phyloP scores from a whole-genome alignment of 192 early-diverging fungal species.

The Diversispora eburnea region DNA sequence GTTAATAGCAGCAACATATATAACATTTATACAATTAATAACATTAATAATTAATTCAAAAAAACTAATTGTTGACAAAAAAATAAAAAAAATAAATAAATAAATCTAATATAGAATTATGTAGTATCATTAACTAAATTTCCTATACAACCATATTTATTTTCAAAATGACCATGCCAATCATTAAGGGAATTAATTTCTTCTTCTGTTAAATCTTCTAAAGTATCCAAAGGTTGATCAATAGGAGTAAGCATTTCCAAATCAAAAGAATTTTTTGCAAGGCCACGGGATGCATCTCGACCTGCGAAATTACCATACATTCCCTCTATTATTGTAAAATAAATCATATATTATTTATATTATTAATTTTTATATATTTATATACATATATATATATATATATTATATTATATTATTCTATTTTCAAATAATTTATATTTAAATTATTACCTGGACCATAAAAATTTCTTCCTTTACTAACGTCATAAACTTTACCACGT shows the following conservation, averaged over 20 bases:
- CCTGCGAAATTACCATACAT: slow-evolving; percentile 97
- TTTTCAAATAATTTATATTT: too few relatives aligned
- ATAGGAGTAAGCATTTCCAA: slow-evolving; percentile 62
- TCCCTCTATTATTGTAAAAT: slow-evolving; percentile 52
- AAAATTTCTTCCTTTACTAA: slow-evolving; percentile 73
- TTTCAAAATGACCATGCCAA: slow-evolving; percentile 77
- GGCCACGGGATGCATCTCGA: slow-evolving; percentile 90
- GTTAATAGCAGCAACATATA: too few relatives aligned
- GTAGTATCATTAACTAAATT: slow-evolving; percentile 46
- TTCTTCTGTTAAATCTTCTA: slow-evolving; percentile 70
- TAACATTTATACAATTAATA: too few relatives aligned
- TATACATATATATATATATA: too few relatives aligned
- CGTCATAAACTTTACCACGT: slow-evolving; percentile 87
- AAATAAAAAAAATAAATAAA: too few relatives aligned
- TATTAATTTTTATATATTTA: too few relatives aligned
- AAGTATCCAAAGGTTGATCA: slow-evolving; percentile 71
- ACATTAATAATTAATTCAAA: too few relatives aligned
- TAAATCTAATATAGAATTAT: too few relatives aligned
- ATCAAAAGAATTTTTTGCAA: slow-evolving; percentile 87
- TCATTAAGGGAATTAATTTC: slow-evolving; percentile 73
- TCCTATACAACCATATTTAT: slow-evolving; percentile 76
- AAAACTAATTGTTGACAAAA: too few relatives aligned
- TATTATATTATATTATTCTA: too few relatives aligned
- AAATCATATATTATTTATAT: not conserved
- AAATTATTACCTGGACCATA: slow-evolving; percentile 76